Evolutionary conservation across 345 rosid genomes (phyloP).

Genomic region (Acer yangbiense): DNA sequence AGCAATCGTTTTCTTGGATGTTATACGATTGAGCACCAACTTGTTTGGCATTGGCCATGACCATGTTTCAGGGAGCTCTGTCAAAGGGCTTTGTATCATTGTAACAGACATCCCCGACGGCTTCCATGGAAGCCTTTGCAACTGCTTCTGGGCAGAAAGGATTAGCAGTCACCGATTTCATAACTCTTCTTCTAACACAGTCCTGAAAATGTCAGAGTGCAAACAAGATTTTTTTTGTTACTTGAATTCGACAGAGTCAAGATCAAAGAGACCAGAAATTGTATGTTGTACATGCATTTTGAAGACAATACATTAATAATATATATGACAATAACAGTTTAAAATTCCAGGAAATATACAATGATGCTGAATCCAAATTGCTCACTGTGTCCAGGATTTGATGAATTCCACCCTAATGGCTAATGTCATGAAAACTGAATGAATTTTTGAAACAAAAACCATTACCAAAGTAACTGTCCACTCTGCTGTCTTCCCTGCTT

Average conservation of each 20-base stretch:
- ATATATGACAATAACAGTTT: background rate
- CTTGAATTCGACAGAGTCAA: background rate
- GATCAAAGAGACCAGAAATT: background rate
- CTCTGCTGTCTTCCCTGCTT: background rate
- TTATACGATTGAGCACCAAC: background rate
- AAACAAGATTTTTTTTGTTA: constrained; percentile 2
- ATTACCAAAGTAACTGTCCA: background rate
- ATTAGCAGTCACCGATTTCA: constrained; percentile 67
- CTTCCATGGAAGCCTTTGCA: constrained; percentile 85
- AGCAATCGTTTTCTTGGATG: background rate
- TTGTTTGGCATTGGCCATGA: background rate
- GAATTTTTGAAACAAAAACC: background rate
- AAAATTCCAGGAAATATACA: background rate
- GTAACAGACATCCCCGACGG: constrained; percentile 93
- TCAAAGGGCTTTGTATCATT: constrained; percentile 93
- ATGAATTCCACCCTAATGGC: background rate
- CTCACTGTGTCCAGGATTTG: background rate
- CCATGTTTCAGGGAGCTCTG: constrained; percentile 72
- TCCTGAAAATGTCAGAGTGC: constrained; percentile 49
- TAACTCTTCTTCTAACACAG: constrained; percentile 81
- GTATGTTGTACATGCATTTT: background rate
- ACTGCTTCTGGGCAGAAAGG: constrained; percentile 82
- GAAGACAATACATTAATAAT: background rate
- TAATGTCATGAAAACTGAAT: background rate
- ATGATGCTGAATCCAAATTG: background rate